Evolutionary conservation across 2,329 filamentous ascomycete genomes (phyloP), one percentile per base, ranked within the genome.

Genomic region (Pezicula radicicola): DNA sequence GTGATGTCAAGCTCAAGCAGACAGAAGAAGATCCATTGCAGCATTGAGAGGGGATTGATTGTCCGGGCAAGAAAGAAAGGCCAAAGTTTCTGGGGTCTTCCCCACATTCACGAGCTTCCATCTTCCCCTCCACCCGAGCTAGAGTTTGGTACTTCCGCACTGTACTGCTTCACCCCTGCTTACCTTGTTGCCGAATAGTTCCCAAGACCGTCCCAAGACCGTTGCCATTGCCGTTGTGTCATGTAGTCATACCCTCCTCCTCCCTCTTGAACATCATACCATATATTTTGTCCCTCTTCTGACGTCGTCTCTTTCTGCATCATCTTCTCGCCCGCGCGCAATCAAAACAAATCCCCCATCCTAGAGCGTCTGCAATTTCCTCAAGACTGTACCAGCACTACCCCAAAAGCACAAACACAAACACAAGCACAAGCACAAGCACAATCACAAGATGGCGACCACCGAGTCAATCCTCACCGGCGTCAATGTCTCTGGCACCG

Each of bases 381-480:
- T n/a, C 35, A 36, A 21, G 16, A 36, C 25, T 25, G 21, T 43
- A 41, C 25, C 16, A 46, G 12, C 51, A 4, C 39, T 44, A 37
- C 21, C 33, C 15, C 9, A 39, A 39, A 19, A 47, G n/a, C 33
- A 19, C n/a, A 52, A 28, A 19, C 27, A 49, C n/a, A 46, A 50
- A 27, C 25, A 15, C 37, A 52, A 28, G 19, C 27, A 45, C 13
- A 21, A 19, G 3, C 50, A 49, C n/a, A 46, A 50, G 27, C 25
- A 15, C 37, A 52, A 28, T 25, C 27, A 45, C 13, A 57, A 43
- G 21, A 91, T 91, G 87, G 78, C 84, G 60, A 78, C 80, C 60
- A 82, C 82, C 67, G 88, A 96, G 52, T 75, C 80, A 59, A 88
- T 96, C 68, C 87, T 97, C 61, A 85, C 91, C 72, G 91, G 91